Evolutionary conservation across 805 yeast species (phyloP).

Genomic region (Saccharomycopsis sp.): DNA sequence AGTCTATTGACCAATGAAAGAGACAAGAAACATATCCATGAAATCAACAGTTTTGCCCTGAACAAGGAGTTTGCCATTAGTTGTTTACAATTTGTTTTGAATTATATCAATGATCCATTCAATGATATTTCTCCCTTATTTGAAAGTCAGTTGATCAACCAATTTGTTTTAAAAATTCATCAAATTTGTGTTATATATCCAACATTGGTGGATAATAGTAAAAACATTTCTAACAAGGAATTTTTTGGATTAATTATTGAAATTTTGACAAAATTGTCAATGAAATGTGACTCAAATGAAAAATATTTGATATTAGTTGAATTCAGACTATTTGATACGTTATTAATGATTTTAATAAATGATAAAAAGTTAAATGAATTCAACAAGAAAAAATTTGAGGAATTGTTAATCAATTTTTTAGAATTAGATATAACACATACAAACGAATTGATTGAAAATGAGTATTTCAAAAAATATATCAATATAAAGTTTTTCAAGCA

Average conservation of each 20-base stretch:
- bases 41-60: background rate
- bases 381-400: no score
- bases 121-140: constrained; percentile 1
- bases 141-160: background rate
- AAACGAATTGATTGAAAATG: no score
- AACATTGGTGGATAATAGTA: no score
- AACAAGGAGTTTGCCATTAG: background rate
- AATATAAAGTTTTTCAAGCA: no score
- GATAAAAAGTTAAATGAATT: background rate
- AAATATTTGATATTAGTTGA: constrained; percentile 1
- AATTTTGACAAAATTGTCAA: background rate
- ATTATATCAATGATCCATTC: background rate
- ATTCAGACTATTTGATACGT: constrained; percentile 2
- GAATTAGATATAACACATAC: no score
- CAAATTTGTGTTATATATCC: constrained; percentile 1
- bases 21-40: background rate
- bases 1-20: background rate
- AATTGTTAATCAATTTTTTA: no score
- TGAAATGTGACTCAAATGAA: background rate
- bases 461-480: no score
- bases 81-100: background rate
- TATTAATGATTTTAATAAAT: background rate
- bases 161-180: constrained; percentile 3
- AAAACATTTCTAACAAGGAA: no score
- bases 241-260: background rate